Base-by-base conservation (phyloP, 768 basidiomycete species). In the Suillus discolor region DNA sequence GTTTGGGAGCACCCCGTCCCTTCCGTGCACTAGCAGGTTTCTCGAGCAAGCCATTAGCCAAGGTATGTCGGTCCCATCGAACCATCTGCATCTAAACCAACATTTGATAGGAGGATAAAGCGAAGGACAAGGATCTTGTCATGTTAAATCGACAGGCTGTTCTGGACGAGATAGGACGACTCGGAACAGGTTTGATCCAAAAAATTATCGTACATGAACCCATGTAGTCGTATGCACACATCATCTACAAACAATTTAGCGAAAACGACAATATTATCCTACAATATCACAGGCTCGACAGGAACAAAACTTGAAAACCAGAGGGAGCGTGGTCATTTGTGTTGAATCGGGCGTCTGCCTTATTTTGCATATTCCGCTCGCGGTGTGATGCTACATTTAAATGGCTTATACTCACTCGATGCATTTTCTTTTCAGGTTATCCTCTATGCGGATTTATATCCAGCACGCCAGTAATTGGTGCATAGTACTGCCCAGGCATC, bases 21-120 rank as follows among this genome's bases (percentile, higher is more conserved):
- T 94, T 96, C 81, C 87, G 91, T 67, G 93, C 94, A 8, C 80
- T 96, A 54, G 88, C 91, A 31, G 91, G 91, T 12, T 97, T 91
- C 77, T 94, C 92, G 0, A 87, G 88, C 63, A 77, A 76, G 20
- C 94, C 94, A 5, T 68, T 72, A 13, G 36, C 53, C 6, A 79
- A 76, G 71, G 80, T 83, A 61, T 62, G 76, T 38, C 25, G 60
- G 20, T 53, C 55, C 16, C 34, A 34, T 36, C 65, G 61, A 42
- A 13, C 12, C 12, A 13, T 59, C 9, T 57, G 13, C 62, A 45
- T 16, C 4, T 23, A 11, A 47, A 23, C 63, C 65, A 65, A 25
- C 66, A 38, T 57, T 31, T 45, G 66, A 68, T 70, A 74, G 66
- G 74, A 64, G 6, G 67, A 69, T 42, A 79, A 78, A 53, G 70